Base-by-base conservation (phyloP, 306 rosid species). In the Psophocarpus tetragonolobus region DNA sequence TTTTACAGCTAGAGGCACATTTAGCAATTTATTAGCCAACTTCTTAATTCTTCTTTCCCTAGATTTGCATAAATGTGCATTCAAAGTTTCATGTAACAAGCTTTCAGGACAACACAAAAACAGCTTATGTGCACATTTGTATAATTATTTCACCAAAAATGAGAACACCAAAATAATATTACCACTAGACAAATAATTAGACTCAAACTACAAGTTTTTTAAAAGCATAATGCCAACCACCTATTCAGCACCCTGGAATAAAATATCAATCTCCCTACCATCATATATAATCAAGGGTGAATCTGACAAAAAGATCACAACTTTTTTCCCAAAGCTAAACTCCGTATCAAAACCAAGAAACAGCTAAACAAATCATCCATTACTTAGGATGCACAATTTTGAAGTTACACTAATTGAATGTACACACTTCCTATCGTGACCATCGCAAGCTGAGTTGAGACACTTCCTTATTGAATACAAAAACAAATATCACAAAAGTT, bases 331-430 rank as follows among this genome's bases (percentile, higher is more conserved):
- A 51, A 53, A 71, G 67, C 23, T 33, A 54, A 32, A 67, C 61
- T 6, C 48, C 6, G 21, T 29, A 68, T 57, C 11, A 29, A 39
- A 51, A 62, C 53, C 38, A 20, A 35, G 57, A n/a, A 58, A 51
- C 68, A 15, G 61, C 68, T 6, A 69, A 45, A 18, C 3, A 8
- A 61, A 36, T 38, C 50, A 74, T 27, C 45, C 65, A 41, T 39
- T 68, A 54, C 42, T 63, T 54, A 44, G 61, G 75, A 70, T 15
- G 42, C 68, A 23, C 47, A 74, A 33, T 41, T 73, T 68, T 27
- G 35, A 68, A 51, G 47, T 17, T 24, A 33, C 12, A 27, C 39
- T 7, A 5, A 48, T 35, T n/a, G 35, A 68, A 48, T 26, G 20
- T 32, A 70, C 17, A 63, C 67, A 20, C 29, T 50, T 39, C 63